phyloP scores from a whole-genome alignment of 108 stramenopile species.

The Cyclotella choctawhatcheeana region DNA sequence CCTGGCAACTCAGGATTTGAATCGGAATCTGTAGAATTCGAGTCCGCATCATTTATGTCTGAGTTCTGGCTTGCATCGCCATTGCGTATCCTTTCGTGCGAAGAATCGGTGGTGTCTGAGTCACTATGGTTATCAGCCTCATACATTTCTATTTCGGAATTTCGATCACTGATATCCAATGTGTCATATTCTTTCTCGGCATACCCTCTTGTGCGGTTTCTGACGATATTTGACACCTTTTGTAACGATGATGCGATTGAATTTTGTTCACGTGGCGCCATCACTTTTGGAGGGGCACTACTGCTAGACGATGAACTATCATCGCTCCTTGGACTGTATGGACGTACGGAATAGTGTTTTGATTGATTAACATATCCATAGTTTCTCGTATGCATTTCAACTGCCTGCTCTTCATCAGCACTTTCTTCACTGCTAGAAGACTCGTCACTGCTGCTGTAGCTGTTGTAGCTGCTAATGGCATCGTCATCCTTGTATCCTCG shows the following conservation, averaged over 20 bases:
- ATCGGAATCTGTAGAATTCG: too few species aligned
- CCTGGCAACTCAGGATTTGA: too few species aligned
- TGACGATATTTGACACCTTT: neutral
- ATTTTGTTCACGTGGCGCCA: neutral
- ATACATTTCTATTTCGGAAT: too few species aligned
- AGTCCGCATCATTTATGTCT: too few species aligned
- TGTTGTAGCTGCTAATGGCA: neutral
- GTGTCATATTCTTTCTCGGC: neutral
- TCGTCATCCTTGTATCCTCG: neutral
- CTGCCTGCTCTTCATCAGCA: neutral
- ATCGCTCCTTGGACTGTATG: neutral
- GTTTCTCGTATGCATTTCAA: neutral
- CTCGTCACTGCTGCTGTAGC: too few species aligned
- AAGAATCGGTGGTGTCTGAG: too few species aligned
- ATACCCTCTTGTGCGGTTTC: neutral
- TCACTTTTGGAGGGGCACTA: neutral
- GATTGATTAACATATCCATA: neutral
- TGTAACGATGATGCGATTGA: neutral
- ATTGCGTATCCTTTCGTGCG: too few species aligned
- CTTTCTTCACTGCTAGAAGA: conserved; percentile 9
- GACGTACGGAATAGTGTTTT: neutral
- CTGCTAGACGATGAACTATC: neutral
- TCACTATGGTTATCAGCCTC: too few species aligned
- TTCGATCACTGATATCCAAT: neutral
- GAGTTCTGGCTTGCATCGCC: too few species aligned